phyloP scores from a whole-genome alignment of 208 protist species.

The Trypanosoma boissoni region DNA sequence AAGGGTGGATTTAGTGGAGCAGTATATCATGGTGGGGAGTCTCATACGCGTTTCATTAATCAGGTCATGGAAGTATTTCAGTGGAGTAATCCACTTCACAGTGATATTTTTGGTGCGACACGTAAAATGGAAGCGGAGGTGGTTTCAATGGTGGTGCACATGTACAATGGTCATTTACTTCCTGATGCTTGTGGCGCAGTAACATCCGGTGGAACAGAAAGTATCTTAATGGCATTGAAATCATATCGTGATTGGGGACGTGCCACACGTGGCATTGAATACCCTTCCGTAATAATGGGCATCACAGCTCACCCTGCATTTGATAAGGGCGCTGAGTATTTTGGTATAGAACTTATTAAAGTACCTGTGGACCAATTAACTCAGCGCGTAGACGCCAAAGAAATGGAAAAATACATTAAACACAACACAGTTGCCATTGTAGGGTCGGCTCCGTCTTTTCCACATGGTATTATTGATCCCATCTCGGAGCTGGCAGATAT shows the following conservation, averaged over 20 bases:
- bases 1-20: slow-evolving; percentile 85
- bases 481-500: slow-evolving; percentile 89
- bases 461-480: slow-evolving; percentile 94
- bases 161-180: slow-evolving; percentile 92
- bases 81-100: slow-evolving; percentile 97
- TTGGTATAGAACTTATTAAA: slow-evolving; percentile 94
- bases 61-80: slow-evolving; percentile 88
- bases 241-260: slow-evolving; percentile 94
- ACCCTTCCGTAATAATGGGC: slow-evolving; percentile 91
- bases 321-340: slow-evolving; percentile 97
- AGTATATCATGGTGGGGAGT: slow-evolving; percentile 91
- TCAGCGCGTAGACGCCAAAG: slow-evolving; percentile 68
- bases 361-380: slow-evolving; percentile 83
- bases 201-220: slow-evolving; percentile 96
- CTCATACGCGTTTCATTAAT: slow-evolving; percentile 85
- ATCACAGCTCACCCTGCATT: slow-evolving; percentile 97
- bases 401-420: slow-evolving; percentile 90
- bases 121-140: slow-evolving; percentile 98
- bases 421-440: slow-evolving; percentile 95
- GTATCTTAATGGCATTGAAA: slow-evolving; percentile 97
- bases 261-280: slow-evolving; percentile 68
- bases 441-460: slow-evolving; percentile 94
- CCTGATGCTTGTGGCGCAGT: slow-evolving; percentile 92
- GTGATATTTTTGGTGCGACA: slow-evolving; percentile 93
- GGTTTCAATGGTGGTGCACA: slow-evolving; percentile 93